These are phyloP conservation scores for Saprolegnia parasitica DNA, from an alignment of 352 stramenopile species.

Conservation along the genomic window DNA sequence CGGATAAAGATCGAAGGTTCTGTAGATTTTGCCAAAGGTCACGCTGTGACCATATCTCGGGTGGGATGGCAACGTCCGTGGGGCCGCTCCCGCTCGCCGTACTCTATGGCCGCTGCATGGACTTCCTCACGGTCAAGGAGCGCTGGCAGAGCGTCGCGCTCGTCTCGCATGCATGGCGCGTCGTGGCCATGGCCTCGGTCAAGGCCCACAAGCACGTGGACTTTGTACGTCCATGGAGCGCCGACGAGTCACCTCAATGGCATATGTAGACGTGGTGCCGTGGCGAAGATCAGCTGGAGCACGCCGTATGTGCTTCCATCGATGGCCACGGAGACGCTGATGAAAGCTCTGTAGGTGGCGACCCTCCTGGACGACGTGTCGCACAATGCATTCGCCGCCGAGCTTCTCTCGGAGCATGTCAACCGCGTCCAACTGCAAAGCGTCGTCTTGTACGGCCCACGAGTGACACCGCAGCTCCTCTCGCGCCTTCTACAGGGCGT, in stretches of 20 bases:
- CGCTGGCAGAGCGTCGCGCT: constrained; percentile 50
- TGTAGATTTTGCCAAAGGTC: constrained; percentile 14
- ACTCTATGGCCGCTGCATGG: constrained; percentile 3
- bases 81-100: constrained; percentile 11
- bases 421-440: constrained; percentile 37
- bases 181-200: constrained; percentile 40
- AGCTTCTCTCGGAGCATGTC: constrained; percentile 22
- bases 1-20: neutral
- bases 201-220: constrained; percentile 47
- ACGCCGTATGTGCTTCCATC: constrained; percentile 27
- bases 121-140: constrained; percentile 52
- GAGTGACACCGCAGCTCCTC: constrained; percentile 46
- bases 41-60: neutral
- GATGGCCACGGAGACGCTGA: too few relatives aligned
- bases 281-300: constrained; percentile 52
- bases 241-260: neutral
- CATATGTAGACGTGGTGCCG: constrained; percentile 61
- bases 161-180: constrained; percentile 16
- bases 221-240: constrained; percentile 37
- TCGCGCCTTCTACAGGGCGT: constrained; percentile 42
- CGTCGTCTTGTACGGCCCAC: constrained; percentile 56
- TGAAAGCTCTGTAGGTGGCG: neutral
- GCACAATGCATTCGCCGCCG: neutral
- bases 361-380: neutral
- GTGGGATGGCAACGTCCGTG: neutral